Base-by-base conservation (phyloP, 768 basidiomycete genomes). In the Harrya chromipes region DNA sequence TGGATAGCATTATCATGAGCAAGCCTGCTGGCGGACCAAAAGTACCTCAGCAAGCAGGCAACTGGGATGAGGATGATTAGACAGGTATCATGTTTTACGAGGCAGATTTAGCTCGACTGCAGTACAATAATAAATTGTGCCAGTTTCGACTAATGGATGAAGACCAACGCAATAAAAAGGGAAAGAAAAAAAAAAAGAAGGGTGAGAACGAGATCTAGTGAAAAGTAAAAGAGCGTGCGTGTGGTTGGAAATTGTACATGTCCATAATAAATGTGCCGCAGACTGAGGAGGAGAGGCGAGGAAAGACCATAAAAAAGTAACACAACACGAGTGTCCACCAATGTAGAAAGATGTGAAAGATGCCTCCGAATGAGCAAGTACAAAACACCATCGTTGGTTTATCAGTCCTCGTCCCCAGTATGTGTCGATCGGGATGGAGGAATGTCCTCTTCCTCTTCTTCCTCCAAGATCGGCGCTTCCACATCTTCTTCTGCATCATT, bases 1-100 rank as follows among this genome's bases (percentile, higher is more conserved):
- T 99, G 7, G 97, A 99, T 71, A 92, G 90, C 63, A 97, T 98
- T 66, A 97, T 97, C 73, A 93, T 94, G 83, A 90, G 88, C 72
- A 92, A 91, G 64, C 87, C 88, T n/a, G 88, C 90, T 0, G 89
- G 90, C 26, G 89, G 90, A 42, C 90, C 89, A 41, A 92, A 90
- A 66, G 74, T 92, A 42, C 90, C 90, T 46, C 89, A 93, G 62
- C 90, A 92, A 66, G 77, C 85, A 34, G 83, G 88, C 6, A 89
- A 90, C 65, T 92, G 90, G 90, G 90, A 92, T 56, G 85, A 85
- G 21, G 89, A 66, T 27, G 64, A 91, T 66, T 73, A 69, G 59
- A 49, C 24, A 37, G 20, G 46, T 41, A 52, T 60, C 54, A 41
- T 33, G 46, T 42, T 51, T 17, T 52, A 41, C 27, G 26, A 29